Evolutionary conservation across 2,329 filamentous ascomycete species (phyloP), one percentile per base, ranked within the genome.

Genomic region (Neonectria magnoliae): DNA sequence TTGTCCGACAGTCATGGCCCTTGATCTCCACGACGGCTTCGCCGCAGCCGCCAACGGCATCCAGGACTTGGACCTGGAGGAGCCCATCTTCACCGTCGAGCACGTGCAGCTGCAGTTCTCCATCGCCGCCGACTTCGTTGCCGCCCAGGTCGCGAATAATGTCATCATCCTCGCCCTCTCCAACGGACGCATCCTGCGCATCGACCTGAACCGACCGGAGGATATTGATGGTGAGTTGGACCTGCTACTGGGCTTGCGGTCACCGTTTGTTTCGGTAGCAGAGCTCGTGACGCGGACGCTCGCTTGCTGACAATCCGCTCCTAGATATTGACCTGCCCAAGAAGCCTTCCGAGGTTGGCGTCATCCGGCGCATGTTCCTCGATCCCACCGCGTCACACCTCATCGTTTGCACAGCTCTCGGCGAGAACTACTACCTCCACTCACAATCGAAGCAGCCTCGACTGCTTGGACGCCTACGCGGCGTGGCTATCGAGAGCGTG

Each of bases 391-490:
- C 96, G 29, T 98, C 94, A 6, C 96, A 99, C 81, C 85, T 99
- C 29, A 88, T 99, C 69, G 90, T 99, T 71, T 94, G 92, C 77
- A 99, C 96, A 3, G 91, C 93, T 5, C 88, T 94, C 44, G 94
- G 94, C 77, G 96, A 99, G 80, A 98, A 97, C 81, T 99, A 94
- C 83, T 99, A 99, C 80, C 91, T 99, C 10, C 96, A 99, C 78
- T 95, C 94, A 11, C 95, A 98, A 77, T 96, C 94, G 36, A 91
- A 93, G 71, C 91, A 94, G 69, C 94, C 95, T 2, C 93, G 96
- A 68, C 87, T 91, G 8, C 84, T 99, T 38, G 90, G 91, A 14
- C 88, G 93, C 61, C 81, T 99, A 57, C 95, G 95, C 72, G 93
- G 93, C 29, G 93, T 98, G 14, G 85, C 89, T 9, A 93, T 99